phyloP scores from a whole-genome alignment of 176 grass and related monocot species.

The Lolium multiflorum region DNA sequence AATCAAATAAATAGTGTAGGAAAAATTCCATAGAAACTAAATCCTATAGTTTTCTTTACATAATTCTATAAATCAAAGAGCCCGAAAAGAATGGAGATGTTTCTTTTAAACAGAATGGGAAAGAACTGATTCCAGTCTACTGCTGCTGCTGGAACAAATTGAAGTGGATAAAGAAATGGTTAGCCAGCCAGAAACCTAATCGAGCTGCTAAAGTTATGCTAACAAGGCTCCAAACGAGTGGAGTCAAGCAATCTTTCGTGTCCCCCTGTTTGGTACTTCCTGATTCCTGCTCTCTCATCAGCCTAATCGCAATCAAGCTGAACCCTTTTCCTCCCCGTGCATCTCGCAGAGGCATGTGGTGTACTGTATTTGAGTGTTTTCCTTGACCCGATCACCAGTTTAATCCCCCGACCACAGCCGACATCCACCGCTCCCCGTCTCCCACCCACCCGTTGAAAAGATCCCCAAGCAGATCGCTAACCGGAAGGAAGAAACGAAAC shows the following conservation, averaged over 20 bases:
- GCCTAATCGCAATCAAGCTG: not conserved
- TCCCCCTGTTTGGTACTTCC: not conserved
- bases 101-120: not conserved
- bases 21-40: too few relatives aligned
- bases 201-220: not conserved
- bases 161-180: not conserved
- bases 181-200: not conserved
- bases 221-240: slow-evolving; percentile 27
- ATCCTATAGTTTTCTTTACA: too few relatives aligned
- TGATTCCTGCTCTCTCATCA: not conserved
- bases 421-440: slow-evolving; percentile 36
- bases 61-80: too few relatives aligned
- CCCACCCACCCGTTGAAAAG: slow-evolving; percentile 44
- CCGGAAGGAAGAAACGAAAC: not conserved
- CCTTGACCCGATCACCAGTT: not conserved
- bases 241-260: slow-evolving; percentile 26
- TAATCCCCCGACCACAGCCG: slow-evolving; percentile 19
- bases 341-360: not conserved
- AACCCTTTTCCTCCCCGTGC: not conserved
- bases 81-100: too few relatives aligned
- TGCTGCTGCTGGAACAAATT: not conserved
- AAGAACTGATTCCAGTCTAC: not conserved
- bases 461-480: not conserved
- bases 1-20: too few relatives aligned
- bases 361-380: not conserved